Evolutionary conservation across 2,329 filamentous ascomycete genomes (phyloP).

Genomic region (Sporothrix globosa): DNA sequence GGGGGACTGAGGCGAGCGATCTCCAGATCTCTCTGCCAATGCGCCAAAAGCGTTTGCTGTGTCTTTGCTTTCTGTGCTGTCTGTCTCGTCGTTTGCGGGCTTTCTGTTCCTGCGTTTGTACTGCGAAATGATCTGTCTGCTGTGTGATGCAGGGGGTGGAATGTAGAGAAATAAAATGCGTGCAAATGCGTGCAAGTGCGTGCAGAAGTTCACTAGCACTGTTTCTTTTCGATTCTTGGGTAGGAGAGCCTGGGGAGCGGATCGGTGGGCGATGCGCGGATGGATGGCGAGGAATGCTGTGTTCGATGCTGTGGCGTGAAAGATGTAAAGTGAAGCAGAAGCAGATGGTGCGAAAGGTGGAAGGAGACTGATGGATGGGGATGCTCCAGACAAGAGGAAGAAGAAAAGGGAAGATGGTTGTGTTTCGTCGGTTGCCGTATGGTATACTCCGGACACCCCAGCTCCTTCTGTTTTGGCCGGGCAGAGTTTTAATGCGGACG

Average conservation of each 20-base stretch:
- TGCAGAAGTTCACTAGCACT: slow-evolving; percentile 1
- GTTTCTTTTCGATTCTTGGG: slow-evolving; percentile 10
- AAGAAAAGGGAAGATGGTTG: slow-evolving; percentile 7
- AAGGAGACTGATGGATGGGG: slow-evolving; percentile 15
- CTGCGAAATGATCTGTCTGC: not conserved
- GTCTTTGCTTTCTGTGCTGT: not conserved
- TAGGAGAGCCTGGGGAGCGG: not conserved
- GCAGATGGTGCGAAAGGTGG: not conserved
- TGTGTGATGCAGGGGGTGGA: slow-evolving; percentile 19
- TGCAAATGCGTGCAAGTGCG: not conserved
- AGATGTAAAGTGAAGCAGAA: not conserved
- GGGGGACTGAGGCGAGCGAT: slow-evolving; percentile 4
- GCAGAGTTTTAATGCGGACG: slow-evolving; percentile 24
- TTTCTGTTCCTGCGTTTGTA: not conserved
- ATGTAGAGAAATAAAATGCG: slow-evolving; percentile 16
- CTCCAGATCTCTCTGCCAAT: slow-evolving; percentile 12
- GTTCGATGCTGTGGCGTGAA: not conserved
- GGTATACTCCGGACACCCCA: not conserved
- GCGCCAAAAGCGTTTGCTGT: slow-evolving; percentile 23
- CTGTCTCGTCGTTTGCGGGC: no score
- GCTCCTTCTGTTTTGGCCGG: slow-evolving; percentile 24
- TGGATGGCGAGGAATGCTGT: not conserved
- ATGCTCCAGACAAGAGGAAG: not conserved
- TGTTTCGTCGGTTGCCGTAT: slow-evolving; percentile 22
- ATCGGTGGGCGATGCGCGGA: not conserved